phyloP scores from a whole-genome alignment of 768 basidiomycete species.

The Melanogaster broomeanus region DNA sequence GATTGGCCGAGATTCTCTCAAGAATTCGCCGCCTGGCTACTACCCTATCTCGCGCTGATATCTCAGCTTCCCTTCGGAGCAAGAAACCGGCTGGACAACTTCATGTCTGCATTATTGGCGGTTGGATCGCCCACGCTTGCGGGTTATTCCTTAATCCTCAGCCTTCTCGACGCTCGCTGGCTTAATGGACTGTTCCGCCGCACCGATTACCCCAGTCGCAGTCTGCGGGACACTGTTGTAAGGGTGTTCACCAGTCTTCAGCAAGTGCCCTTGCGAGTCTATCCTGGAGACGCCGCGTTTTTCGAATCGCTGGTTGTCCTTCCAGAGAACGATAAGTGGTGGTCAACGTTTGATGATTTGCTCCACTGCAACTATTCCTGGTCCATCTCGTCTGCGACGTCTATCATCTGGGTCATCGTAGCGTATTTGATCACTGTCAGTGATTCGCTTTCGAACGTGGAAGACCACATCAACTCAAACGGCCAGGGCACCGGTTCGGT shows the following conservation, averaged over 20 bases:
- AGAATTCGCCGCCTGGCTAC: constrained; percentile 45
- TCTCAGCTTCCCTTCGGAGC: constrained; percentile 53
- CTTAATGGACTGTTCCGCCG: constrained; percentile 33
- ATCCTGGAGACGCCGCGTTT: constrained; percentile 22
- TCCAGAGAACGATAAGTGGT: constrained; percentile 44
- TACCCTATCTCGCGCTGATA: constrained; percentile 50
- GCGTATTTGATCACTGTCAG: constrained; percentile 35
- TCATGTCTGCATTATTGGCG: constrained; percentile 43
- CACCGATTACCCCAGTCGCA: constrained; percentile 24
- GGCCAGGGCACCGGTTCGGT: constrained; percentile 41
- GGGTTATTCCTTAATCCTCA: constrained; percentile 45
- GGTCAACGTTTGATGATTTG: constrained; percentile 33
- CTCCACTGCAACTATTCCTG: constrained; percentile 43
- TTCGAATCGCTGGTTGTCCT: constrained; percentile 45
- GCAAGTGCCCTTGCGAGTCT: constrained; percentile 40
- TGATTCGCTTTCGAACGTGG: constrained; percentile 16
- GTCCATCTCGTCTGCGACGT: constrained; percentile 40
- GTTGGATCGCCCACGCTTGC: constrained; percentile 48
- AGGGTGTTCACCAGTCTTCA: constrained; percentile 41
- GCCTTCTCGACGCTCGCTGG: constrained; percentile 47
- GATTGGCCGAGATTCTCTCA: constrained; percentile 28
- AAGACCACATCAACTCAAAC: constrained; percentile 27
- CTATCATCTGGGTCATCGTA: constrained; percentile 45
- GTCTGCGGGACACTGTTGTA: constrained; percentile 23
- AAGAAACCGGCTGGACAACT: constrained; percentile 39